Percentiles rank a stretch among this genome's conserved stretches.
Evolutionary conservation across 1,284 basidiomycete genomes (phyloP).

Genomic region (Apiotrichum gamsii): DNA sequence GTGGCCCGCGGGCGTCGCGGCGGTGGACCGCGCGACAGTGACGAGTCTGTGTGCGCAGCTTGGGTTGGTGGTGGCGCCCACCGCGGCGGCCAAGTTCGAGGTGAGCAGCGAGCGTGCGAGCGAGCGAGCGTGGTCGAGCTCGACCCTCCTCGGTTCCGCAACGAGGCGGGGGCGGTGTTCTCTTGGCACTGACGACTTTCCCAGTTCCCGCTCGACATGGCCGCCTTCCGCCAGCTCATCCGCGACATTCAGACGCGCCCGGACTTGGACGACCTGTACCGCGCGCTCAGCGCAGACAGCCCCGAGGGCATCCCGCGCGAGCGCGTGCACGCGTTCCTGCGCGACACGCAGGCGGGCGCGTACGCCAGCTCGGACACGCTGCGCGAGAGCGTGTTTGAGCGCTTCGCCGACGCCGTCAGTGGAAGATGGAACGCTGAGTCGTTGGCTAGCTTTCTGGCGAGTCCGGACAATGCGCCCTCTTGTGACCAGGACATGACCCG

Average conservation of each 20-base stretch:
- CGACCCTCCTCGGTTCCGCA: too few relatives aligned
- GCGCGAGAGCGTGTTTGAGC: slow-evolving; percentile 8
- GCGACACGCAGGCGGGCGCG: slow-evolving; percentile 58
- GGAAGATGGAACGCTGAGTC: slow-evolving; percentile 30
- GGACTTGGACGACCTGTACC: slow-evolving; percentile 67
- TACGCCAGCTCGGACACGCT: slow-evolving; percentile 17
- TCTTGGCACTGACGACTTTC: slow-evolving; percentile 2
- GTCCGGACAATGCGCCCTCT: slow-evolving; percentile 58
- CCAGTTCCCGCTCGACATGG: slow-evolving; percentile 60
- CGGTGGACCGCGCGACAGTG: slow-evolving; percentile 29
- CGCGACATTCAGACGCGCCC: slow-evolving; percentile 73
- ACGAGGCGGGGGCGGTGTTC: too few relatives aligned
- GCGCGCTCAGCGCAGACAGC: slow-evolving; percentile 21
- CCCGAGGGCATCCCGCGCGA: slow-evolving; percentile 33
- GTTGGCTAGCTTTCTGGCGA: slow-evolving; percentile 67
- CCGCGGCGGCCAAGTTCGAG: slow-evolving; percentile 4
- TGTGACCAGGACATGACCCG: slow-evolving; percentile 64
- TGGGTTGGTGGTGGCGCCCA: slow-evolving; percentile 23
- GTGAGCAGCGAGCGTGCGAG: neutral
- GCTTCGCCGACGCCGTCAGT: neutral
- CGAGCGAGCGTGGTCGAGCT: neutral
- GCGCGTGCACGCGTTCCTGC: slow-evolving; percentile 64
- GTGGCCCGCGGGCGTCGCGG: slow-evolving; percentile 35
- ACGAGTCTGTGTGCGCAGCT: slow-evolving; percentile 64
- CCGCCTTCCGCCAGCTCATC: slow-evolving; percentile 78